Evolutionary conservation across 2,329 filamentous ascomycete species (phyloP).

Genomic region (Helotiales sp.): DNA sequence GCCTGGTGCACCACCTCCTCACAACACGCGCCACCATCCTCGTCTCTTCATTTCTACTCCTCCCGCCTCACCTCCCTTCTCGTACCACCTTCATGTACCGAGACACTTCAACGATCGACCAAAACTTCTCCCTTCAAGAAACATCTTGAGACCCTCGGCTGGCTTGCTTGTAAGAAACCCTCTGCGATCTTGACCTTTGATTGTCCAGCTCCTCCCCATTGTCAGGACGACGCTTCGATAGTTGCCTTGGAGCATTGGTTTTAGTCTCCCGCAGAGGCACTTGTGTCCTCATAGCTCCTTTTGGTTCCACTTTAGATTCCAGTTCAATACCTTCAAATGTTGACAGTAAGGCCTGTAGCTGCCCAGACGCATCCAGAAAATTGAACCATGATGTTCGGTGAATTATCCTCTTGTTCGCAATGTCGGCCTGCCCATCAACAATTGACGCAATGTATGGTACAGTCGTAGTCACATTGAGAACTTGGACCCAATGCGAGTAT

Average conservation of each 20-base stretch:
- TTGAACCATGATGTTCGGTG: neutral
- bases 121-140: neutral
- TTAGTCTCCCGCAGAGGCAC: neutral
- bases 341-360: neutral
- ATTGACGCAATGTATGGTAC: neutral
- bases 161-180: neutral
- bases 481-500: neutral
- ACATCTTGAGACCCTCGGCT: neutral
- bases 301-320: neutral
- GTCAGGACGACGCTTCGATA: neutral
- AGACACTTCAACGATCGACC: neutral
- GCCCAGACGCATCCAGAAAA: neutral
- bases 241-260: neutral
- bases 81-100: neutral
- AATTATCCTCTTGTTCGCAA: neutral
- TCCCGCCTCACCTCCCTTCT: neutral
- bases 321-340: neutral
- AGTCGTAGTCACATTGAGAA: neutral
- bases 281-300: neutral
- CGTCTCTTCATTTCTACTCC: neutral
- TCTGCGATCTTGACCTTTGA: neutral
- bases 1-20: no score
- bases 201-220: neutral
- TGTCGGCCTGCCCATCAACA: neutral
- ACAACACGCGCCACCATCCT: neutral